A percentile compares a stretch with the other conserved stretches of the same genome.
These are phyloP conservation scores for Cardiospermum halicacabum DNA, from an alignment of 345 rosid genomes.

Conservation along the genomic window DNA sequence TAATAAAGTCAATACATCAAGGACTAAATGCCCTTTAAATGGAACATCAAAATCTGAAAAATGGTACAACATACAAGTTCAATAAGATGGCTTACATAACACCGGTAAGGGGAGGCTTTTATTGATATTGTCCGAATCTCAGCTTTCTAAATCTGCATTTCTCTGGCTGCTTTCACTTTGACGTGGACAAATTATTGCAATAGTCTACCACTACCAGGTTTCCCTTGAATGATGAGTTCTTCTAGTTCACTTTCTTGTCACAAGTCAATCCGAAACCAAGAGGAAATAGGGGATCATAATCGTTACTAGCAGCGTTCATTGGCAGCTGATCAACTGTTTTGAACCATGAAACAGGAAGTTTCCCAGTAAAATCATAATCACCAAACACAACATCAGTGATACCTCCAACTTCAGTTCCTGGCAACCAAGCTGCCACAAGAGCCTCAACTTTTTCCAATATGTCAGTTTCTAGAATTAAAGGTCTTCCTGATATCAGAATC, in stretches of 20 bases:
- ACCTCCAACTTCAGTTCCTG: constrained; percentile 77
- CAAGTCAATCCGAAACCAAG: constrained; percentile 55
- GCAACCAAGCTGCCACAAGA: constrained; percentile 83
- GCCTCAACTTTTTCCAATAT: constrained; percentile 57
- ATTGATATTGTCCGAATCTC: constrained; percentile 7
- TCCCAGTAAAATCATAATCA: constrained; percentile 51
- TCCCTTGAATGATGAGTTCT: constrained; percentile 7
- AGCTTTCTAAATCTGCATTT: constrained; percentile 15
- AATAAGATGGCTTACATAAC: neutral
- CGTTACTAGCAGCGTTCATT: constrained; percentile 32
- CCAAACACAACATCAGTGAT: constrained; percentile 67
- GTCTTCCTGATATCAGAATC: constrained; percentile 72
- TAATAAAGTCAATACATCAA: neutral
- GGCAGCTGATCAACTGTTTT: constrained; percentile 50
- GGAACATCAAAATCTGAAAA: constrained; percentile 12
- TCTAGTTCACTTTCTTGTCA: constrained; percentile 14
- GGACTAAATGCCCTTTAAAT: constrained; percentile 1
- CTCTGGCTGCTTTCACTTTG: neutral
- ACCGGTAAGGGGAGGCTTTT: neutral
- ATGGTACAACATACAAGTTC: constrained; percentile 18
- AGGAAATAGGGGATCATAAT: constrained; percentile 62
- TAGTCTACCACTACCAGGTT: neutral
- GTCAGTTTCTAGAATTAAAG: constrained; percentile 51
- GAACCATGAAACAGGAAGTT: constrained; percentile 77
- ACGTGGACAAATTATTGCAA: constrained; percentile 1